Base-by-base conservation (phyloP, 371 early-diverging fungal genomes). In the Mucor irregularis region DNA sequence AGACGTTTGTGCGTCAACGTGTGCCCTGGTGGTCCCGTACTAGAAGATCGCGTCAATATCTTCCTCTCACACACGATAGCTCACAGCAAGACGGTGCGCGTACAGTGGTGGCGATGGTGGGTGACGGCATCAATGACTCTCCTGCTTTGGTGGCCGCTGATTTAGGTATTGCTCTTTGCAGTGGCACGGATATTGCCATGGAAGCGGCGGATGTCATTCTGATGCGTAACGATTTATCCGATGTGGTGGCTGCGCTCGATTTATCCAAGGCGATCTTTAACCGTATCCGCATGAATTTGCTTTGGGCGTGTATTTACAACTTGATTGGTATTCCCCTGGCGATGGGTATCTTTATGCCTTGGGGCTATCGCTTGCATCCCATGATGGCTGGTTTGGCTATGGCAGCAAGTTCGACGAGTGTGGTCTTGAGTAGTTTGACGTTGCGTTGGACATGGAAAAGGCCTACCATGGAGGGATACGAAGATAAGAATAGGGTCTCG, bases 61-160 rank as follows among this genome's bases (percentile, higher is more conserved):
- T 28, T n/a, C 24, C 47, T 28, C 51, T 40, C 16, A 47, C 26
- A 29, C 22, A 52, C 3, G n/a, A 42, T 22, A 38, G 13, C 25
- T 11, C 51, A 1, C n/a, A n/a, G n/a, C 5, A 39, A 16, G 28
- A 26, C 5, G 49, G 49, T 8, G 28, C 6, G 33, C 48, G 40
- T 29, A 52, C 62, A 0, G 66, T 80, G 0, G 94, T 98, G 8
- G 96, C 94, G 13, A 94, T 98, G 95, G 88, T 96, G 8, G 99
- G 99, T 13, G 99, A 99, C 71, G 99, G 99, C 31, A 93, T 98
- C 66, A 99, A 99, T 60, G 99, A 99, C 65, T 94, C 95, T 8
- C 96, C 96, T 13, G 97, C 98, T 4, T 71, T 99, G 37, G 96
- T 92, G 0, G 89, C 89, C 22, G 85, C 97, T 3, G 88, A 96